A percentile compares a stretch with the other conserved stretches of the same genome.
Conservation (phyloP, 1,139 yeast species). For the Saccharomyces hybrid region DNA sequence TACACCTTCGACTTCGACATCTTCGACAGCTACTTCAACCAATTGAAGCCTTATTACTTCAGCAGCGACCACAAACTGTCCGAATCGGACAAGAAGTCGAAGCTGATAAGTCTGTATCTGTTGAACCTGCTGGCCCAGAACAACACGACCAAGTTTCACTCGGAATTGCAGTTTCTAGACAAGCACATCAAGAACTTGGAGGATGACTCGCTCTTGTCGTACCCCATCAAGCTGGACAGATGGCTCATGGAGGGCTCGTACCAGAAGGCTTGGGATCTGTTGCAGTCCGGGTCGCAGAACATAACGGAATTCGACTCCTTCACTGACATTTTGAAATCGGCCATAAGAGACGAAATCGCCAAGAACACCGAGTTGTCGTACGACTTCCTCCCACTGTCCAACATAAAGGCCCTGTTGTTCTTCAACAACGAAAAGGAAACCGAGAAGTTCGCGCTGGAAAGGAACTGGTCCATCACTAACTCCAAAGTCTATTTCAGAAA, state of each 20-base stretch:
- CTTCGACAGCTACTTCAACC: constrained; percentile 67
- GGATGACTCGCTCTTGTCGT: constrained; percentile 53
- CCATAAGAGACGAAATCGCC: constrained; percentile 85
- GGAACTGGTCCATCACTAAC: constrained; percentile 57
- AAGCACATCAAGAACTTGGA: constrained; percentile 49
- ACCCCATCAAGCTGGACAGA: constrained; percentile 84
- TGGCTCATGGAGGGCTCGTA: constrained; percentile 97
- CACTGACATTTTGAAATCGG: constrained; percentile 56
- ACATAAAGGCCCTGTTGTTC: constrained; percentile 75
- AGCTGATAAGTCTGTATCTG: constrained; percentile 70
- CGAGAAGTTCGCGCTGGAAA: constrained; percentile 48
- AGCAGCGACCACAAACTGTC: constrained; percentile 37
- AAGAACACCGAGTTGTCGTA: constrained; percentile 77
- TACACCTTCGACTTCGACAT: constrained; percentile 53
- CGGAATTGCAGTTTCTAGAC: constrained; percentile 71
- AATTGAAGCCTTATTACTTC: constrained; percentile 68
- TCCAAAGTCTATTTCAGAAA: constrained; percentile 55
- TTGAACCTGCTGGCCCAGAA: constrained; percentile 74
- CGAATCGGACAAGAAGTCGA: constrained; percentile 58
- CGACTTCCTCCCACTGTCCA: constrained; percentile 65
- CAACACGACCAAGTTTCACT: constrained; percentile 79
- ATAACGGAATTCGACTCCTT: constrained; percentile 52
- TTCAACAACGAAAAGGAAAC: constrained; percentile 63
- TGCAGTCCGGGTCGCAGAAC: constrained; percentile 35
- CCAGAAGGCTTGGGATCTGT: constrained; percentile 81